phyloP scores from a whole-genome alignment of 805 yeast genomes.

The Kodamaea lidongshanica region DNA sequence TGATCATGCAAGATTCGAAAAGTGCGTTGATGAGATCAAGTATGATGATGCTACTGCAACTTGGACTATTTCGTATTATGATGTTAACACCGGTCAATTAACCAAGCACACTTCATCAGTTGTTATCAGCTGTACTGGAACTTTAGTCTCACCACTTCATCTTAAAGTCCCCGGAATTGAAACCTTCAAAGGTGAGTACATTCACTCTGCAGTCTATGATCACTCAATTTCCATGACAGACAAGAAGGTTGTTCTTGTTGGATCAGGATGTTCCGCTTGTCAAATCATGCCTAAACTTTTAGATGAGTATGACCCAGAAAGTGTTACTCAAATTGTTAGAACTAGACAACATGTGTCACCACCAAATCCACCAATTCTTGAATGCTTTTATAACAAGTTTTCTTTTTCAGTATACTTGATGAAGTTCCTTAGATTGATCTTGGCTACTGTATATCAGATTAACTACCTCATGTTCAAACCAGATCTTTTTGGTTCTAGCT shows the following conservation, averaged over 20 bases:
- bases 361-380: constrained; percentile 23
- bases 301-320: constrained; percentile 18
- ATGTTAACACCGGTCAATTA: constrained; percentile 24
- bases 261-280: constrained; percentile 40
- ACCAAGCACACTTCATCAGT: constrained; percentile 23
- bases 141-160: constrained; percentile 31
- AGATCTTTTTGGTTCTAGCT: constrained; percentile 17
- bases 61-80: constrained; percentile 25
- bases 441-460: constrained; percentile 20
- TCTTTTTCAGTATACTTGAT: constrained; percentile 23
- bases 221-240: constrained; percentile 25
- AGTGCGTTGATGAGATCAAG: constrained; percentile 15
- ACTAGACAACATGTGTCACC: constrained; percentile 35
- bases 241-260: constrained; percentile 32
- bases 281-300: constrained; percentile 33
- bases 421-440: constrained; percentile 20
- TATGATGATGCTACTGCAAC: constrained; percentile 19
- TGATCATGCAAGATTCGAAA: constrained; percentile 16
- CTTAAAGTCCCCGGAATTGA: constrained; percentile 27
- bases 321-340: constrained; percentile 27
- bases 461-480: constrained; percentile 32
- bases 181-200: constrained; percentile 28
- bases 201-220: constrained; percentile 37
- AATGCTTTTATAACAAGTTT: constrained; percentile 16
- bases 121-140: constrained; percentile 26